A percentile compares a stretch with the other conserved stretches of the same genome.
Evolutionary conservation across 1,139 yeast genomes (phyloP).

Genomic region (Entelexis sorbosivorans): DNA sequence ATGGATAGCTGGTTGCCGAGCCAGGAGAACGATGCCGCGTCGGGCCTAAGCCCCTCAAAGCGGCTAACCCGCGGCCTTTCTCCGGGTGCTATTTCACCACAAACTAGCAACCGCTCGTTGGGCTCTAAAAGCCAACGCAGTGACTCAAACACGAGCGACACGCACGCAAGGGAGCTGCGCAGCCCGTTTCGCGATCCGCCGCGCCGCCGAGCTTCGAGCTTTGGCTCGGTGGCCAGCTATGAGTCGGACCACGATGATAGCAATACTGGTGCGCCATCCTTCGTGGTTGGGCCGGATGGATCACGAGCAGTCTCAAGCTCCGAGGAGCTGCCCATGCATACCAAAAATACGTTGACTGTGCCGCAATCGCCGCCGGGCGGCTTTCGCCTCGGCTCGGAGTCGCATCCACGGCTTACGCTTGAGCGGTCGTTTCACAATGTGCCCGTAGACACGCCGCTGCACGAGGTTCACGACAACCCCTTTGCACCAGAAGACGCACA

Average conservation of each 20-base stretch:
- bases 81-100: not conserved
- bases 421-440: conserved; percentile 12
- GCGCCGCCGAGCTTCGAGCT: not conserved
- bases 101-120: not conserved
- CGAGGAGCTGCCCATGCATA: not conserved
- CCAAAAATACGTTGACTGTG: not conserved
- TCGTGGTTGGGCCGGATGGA: not conserved
- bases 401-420: conserved; percentile 7
- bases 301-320: too few relatives aligned
- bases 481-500: conserved; percentile 1
- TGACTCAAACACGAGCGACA: not conserved
- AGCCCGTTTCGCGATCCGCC: conserved; percentile 1
- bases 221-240: not conserved
- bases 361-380: conserved; percentile 4
- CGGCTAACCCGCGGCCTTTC: not conserved
- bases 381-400: not conserved
- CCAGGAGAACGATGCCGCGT: not conserved
- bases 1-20: conserved; percentile 17
- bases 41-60: conserved; percentile 1
- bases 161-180: not conserved
- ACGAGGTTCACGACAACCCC: not conserved
- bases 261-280: not conserved
- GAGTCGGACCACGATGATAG: not conserved
- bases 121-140: not conserved
- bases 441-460: conserved; percentile 5